phyloP scores from a whole-genome alignment of 2,329 filamentous ascomycete genomes.

The Tolypocladium sp. region DNA sequence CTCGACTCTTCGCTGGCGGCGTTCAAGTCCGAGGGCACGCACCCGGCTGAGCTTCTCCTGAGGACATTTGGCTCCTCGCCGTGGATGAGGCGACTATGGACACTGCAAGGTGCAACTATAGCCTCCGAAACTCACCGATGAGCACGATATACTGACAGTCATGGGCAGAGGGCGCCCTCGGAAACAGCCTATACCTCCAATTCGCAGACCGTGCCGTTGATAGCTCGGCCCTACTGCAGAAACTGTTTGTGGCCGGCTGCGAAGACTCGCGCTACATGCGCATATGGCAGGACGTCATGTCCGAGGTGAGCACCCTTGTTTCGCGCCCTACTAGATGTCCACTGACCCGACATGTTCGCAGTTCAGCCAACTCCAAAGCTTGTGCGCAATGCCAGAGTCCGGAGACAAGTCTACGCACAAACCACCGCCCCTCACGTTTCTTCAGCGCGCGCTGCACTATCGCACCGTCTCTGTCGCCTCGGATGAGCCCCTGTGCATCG shows the following conservation, averaged over 20 bases:
- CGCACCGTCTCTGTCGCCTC: conserved; percentile 17
- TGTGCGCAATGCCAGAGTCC: background rate
- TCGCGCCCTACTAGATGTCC: background rate
- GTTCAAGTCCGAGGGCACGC: conserved; percentile 6
- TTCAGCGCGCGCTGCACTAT: conserved; percentile 16
- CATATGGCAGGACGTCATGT: conserved; percentile 11
- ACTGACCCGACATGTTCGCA: background rate
- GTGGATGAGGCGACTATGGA: conserved; percentile 31
- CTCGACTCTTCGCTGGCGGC: conserved; percentile 21
- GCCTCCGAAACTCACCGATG: too few relatives aligned
- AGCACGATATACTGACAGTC: background rate
- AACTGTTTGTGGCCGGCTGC: conserved; percentile 5
- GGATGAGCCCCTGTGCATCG: conserved; percentile 20
- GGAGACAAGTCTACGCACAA: background rate
- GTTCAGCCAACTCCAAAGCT: conserved; percentile 10
- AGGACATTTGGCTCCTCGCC: conserved; percentile 20
- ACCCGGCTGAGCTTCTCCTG: conserved; percentile 16
- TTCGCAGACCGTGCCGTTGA: conserved; percentile 19
- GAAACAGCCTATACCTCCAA: conserved; percentile 20
- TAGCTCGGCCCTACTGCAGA: conserved; percentile 4
- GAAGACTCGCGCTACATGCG: conserved; percentile 7
- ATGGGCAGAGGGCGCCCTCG: conserved; percentile 20
- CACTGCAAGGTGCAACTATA: conserved; percentile 18
- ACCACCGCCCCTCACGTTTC: conserved; percentile 3
- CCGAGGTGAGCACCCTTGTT: conserved; percentile 4